Evolutionary conservation across 2,329 filamentous ascomycete species (phyloP), one percentile per base, ranked within the genome.

Genomic region (Orbilia javanica): DNA sequence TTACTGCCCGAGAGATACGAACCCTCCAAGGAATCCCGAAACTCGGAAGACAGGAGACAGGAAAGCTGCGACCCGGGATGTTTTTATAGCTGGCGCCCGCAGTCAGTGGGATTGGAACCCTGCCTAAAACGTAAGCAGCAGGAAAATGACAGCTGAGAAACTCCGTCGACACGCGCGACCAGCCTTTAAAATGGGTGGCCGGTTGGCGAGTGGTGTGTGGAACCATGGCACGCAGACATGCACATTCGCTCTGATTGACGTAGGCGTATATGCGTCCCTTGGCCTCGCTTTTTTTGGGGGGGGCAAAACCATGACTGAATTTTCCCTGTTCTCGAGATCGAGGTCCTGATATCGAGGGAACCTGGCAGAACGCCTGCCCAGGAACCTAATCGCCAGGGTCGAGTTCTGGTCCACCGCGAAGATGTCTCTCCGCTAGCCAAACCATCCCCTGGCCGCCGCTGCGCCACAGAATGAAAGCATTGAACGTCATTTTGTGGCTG

Each of bases 181-280:
- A 15, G 4, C 18, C 15, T 11, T 34, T 27, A 13, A 15, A 18
- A 44, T 18, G 63, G 65, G 48, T 69, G 65, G 52, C n/a, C n/a
- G n/a, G n/a, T n/a, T 50, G 4, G 8, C 13, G 3, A 36, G 34
- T 36, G 34, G 34, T 36, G 34, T 27, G 52, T 69, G 66, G 53
- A 42, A 39, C 29, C 52, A 57, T 57, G 50, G 10, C 42, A 44
- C 15, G 15, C 22, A 20, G n/a, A 18, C 27, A 63, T 25, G 39
- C 20, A 31, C 22, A 31, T 42, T 62, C 48, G 64, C 64, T n/a
- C 31, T 25, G 20, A 46, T 67, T 67, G 64, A 67, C 64, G 64
- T 67, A 67, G 10, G 34, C 18, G 52, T 36, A 27, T 53, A 13
- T n/a, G 18, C 18, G 18, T 39, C 18, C 13, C 46, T 50, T 13